These are phyloP conservation scores for Daedaleopsis nitida DNA, from an alignment of 768 basidiomycete species.

Conservation along the genomic window DNA sequence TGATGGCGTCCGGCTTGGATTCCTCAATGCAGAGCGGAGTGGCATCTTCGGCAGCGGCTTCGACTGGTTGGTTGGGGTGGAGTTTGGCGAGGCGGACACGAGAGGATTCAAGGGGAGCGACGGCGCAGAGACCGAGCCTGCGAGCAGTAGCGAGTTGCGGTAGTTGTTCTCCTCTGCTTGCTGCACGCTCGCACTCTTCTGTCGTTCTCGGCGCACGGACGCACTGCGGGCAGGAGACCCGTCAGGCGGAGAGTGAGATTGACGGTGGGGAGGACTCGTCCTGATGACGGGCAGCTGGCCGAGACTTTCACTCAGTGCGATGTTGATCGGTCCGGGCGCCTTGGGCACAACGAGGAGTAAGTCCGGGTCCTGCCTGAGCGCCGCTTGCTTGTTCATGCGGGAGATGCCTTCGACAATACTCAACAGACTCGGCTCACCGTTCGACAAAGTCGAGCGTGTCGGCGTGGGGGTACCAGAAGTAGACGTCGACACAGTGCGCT, in stretches of 20 bases:
- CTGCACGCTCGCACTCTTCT: not conserved
- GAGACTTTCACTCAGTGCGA: conserved; percentile 7
- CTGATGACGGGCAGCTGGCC: not conserved
- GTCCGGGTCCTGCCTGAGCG: conserved; percentile 30
- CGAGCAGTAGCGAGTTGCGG: conserved; percentile 14
- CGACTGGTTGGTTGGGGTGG: conserved; percentile 3
- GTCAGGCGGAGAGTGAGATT: not conserved
- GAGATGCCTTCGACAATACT: conserved; percentile 68
- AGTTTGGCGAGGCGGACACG: not conserved
- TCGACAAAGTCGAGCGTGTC: conserved; percentile 6
- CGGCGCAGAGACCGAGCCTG: conserved; percentile 21
- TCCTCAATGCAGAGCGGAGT: conserved; percentile 63
- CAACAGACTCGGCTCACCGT: conserved; percentile 51
- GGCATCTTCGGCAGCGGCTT: conserved; percentile 45
- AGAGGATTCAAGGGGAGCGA: conserved; percentile 10
- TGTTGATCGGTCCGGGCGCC: conserved; percentile 48
- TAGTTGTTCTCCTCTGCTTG: conserved; percentile 9
- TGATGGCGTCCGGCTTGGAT: conserved; percentile 34
- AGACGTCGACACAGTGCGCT: conserved; percentile 15
- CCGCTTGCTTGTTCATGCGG: conserved; percentile 36
- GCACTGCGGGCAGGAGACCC: not conserved
- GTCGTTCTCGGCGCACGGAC: not conserved
- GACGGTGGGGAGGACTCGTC: not conserved
- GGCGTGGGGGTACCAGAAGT: conserved; percentile 8
- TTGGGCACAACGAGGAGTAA: conserved; percentile 43